Evolutionary conservation across 306 rosid genomes (phyloP), one percentile per base, ranked within the genome.

Genomic region (Begonia fuchsioides): DNA sequence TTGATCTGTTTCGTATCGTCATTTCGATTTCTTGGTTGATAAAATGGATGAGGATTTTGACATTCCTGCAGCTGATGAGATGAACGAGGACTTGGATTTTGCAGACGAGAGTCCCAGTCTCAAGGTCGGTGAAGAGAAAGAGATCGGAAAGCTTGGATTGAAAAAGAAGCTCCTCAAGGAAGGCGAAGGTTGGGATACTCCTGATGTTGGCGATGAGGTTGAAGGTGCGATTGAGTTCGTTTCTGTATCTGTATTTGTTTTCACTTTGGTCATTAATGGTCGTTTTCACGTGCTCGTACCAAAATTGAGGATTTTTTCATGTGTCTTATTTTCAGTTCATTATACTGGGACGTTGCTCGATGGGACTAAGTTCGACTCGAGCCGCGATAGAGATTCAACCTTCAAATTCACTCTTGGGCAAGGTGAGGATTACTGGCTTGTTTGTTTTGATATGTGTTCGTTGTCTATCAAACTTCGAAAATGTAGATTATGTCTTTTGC

Each of bases 401-500:
- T 84, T 90, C 67, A 79, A 63, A 70, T 90, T 90, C 63, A 81
- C 93, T n/a, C 97, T 90, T 16, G 97, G 97, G 32, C 97, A 78
- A 71, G 97, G 97, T 90, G 26, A 64, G 78, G 50, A 19, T 1
- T 1, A 8, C 7, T 26, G 35, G 7, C 35, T 26, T 20, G 32
- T 20, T 26, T 2, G 35, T 26, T 26, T 26, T 26, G 35, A 26
- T 5, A 26, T 26, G 8, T 26, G 8, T 26, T 4, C 35, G 7
- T 26, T 26, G 8, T 26, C 35, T 26, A 26, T 26, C 35, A 26
- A 26, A 8, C 7, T 0, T 6, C 35, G 7, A 6, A 26, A 26
- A 26, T 0, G 35, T 4, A 26, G 8, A 26, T 26, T 26, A 26
- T 26, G 35, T 26, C 35, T 26, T 26, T 26, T 26, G 35, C 35